A percentile compares a stretch with the other conserved stretches of the same genome.
These are phyloP conservation scores for Lichtheimia ramosa DNA, from an alignment of 371 early-diverging fungal genomes.

Conservation along the genomic window DNA sequence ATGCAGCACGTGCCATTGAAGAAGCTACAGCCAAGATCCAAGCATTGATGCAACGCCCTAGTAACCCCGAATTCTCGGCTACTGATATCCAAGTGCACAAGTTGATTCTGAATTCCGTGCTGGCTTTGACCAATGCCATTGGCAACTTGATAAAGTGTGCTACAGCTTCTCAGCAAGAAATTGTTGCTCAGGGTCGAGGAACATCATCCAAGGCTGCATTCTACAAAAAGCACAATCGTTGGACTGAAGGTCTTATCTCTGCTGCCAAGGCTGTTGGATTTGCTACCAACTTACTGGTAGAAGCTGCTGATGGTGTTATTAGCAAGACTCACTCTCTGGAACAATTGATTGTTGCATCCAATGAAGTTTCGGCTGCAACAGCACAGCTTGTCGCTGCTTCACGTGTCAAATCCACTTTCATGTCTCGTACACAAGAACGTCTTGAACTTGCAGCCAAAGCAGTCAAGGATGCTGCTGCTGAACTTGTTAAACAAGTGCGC, in stretches of 20 bases:
- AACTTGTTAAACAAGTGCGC: constrained; percentile 90
- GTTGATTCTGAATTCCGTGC: constrained; percentile 85
- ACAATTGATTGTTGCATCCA: constrained; percentile 94
- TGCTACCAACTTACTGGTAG: constrained; percentile 90
- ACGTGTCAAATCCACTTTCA: constrained; percentile 90
- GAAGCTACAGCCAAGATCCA: constrained; percentile 87
- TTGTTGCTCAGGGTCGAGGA: constrained; percentile 92
- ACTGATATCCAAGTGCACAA: constrained; percentile 87
- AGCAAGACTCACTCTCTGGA: constrained; percentile 88
- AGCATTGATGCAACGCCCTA: constrained; percentile 76
- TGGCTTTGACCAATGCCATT: constrained; percentile 94
- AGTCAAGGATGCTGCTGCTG: constrained; percentile 89
- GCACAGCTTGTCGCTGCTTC: constrained; percentile 97
- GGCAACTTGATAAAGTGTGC: constrained; percentile 93
- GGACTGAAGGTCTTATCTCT: constrained; percentile 98
- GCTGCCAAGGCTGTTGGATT: constrained; percentile 95
- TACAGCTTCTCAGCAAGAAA: constrained; percentile 93
- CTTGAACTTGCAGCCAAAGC: constrained; percentile 91
- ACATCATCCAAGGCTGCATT: constrained; percentile 83
- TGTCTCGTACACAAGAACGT: constrained; percentile 88
- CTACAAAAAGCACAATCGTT: constrained; percentile 98
- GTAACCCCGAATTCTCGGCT: constrained; percentile 70
- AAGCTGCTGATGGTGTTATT: constrained; percentile 96
- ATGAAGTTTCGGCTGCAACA: constrained; percentile 94
- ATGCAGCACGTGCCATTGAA: constrained; percentile 91